A percentile compares a stretch with the other conserved stretches of the same genome.
Conservation (phyloP, 768 basidiomycete species). For the Termitomyces sp. region DNA sequence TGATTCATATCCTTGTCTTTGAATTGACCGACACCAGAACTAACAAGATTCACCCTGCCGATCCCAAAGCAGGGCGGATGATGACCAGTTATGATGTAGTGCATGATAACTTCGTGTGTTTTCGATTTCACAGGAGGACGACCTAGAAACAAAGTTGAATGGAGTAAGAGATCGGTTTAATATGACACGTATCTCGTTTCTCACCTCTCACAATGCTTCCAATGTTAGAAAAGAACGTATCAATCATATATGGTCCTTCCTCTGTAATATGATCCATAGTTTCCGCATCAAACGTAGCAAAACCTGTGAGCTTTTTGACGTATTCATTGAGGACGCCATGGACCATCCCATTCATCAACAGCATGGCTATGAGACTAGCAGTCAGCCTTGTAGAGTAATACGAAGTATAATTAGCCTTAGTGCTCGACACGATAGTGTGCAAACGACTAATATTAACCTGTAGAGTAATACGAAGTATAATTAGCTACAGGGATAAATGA, state of each 20-base stretch:
- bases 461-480: too few species aligned
- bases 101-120: conserved; percentile 3
- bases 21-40: background rate
- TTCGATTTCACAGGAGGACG: background rate
- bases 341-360: background rate
- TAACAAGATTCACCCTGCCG: background rate
- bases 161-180: background rate
- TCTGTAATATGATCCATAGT: background rate
- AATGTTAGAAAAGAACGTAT: background rate
- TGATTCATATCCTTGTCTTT: conserved; percentile 2
- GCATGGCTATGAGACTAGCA: background rate
- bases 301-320: background rate
- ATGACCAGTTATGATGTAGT: conserved; percentile 3
- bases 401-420: too few species aligned
- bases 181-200: background rate
- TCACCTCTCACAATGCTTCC: background rate
- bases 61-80: conserved; percentile 1
- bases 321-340: background rate
- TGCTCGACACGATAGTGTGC: too few species aligned
- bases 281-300: background rate
- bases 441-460: too few species aligned
- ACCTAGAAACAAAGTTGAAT: background rate
- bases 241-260: background rate
- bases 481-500: too few species aligned
- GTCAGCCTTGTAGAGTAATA: too few species aligned